Conservation (phyloP, 306 rosid genomes). For the Argentina anserina region DNA sequence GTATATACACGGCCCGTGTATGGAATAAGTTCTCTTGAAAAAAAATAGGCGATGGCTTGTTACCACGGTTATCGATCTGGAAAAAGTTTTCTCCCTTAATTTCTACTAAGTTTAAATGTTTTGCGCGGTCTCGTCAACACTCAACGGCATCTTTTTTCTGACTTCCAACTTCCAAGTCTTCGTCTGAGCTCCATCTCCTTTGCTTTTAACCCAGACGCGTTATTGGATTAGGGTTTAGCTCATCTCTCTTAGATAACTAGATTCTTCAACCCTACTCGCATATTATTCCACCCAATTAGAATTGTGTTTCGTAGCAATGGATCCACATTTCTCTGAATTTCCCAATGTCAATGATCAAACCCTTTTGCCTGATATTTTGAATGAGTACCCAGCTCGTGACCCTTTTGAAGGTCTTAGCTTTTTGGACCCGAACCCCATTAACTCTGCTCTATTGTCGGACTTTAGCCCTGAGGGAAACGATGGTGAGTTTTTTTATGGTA, state of each 20-base stretch:
- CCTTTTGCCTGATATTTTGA: constrained; percentile 9
- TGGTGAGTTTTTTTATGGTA: constrained; percentile 33
- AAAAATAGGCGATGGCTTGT: no score
- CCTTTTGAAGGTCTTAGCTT: constrained; percentile 21
- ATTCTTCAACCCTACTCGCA: neutral
- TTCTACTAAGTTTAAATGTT: no score
- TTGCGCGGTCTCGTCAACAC: no score
- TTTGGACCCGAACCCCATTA: neutral
- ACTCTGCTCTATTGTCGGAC: constrained; percentile 6
- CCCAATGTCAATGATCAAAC: constrained; percentile 2
- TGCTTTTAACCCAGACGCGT: neutral
- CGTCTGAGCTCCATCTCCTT: neutral
- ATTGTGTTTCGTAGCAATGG: neutral
- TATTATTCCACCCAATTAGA: neutral
- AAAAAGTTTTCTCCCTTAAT: no score
- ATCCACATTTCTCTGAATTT: neutral
- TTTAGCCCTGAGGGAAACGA: constrained; percentile 33
- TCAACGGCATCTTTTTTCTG: no score
- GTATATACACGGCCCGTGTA: no score
- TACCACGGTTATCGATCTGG: no score
- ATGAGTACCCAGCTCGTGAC: constrained; percentile 22
- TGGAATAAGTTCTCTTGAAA: no score
- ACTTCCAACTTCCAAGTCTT: no score
- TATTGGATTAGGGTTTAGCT: neutral
- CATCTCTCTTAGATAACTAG: neutral